A percentile compares a stretch with the other conserved stretches of the same genome.
phyloP scores from a whole-genome alignment of 495 filamentous ascomycete species.

The Aspergillus hancockii region DNA sequence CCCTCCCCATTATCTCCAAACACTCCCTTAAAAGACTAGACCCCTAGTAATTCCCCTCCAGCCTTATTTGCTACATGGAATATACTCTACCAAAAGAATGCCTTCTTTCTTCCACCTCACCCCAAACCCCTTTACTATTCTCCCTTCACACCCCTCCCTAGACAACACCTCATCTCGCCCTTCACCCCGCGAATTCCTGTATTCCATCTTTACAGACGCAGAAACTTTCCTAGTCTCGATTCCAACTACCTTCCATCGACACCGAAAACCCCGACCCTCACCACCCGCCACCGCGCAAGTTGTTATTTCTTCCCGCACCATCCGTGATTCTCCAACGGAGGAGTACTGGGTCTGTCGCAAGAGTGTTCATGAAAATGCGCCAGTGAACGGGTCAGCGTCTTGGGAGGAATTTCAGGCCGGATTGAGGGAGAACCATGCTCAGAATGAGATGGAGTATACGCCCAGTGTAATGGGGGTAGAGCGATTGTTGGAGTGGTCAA shows the following conservation, averaged over 20 bases:
- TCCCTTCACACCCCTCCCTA: conserved; percentile 36
- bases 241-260: conserved; percentile 29
- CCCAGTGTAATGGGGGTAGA: conserved; percentile 62
- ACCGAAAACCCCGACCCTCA: conserved; percentile 33
- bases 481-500: conserved; percentile 52
- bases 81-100: conserved; percentile 18
- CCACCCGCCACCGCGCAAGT: conserved; percentile 46
- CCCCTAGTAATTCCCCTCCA: too few relatives aligned
- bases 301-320: conserved; percentile 43
- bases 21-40: not conserved
- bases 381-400: conserved; percentile 57
- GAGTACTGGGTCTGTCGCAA: conserved; percentile 71
- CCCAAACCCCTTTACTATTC: conserved; percentile 32
- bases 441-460: conserved; percentile 72
- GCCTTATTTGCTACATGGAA: not conserved
- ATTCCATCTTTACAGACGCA: conserved; percentile 54
- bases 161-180: conserved; percentile 14
- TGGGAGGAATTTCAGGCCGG: conserved; percentile 65
- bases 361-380: conserved; percentile 59
- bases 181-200: conserved; percentile 23
- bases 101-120: conserved; percentile 26
- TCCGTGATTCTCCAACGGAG: conserved; percentile 32
- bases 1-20: not conserved
- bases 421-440: conserved; percentile 61
- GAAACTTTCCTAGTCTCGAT: conserved; percentile 52